Evolutionary conservation across 2,329 filamentous ascomycete genomes (phyloP), one percentile per base, ranked within the genome.

Genomic region (Hawksworthiomyces lignivorus): DNA sequence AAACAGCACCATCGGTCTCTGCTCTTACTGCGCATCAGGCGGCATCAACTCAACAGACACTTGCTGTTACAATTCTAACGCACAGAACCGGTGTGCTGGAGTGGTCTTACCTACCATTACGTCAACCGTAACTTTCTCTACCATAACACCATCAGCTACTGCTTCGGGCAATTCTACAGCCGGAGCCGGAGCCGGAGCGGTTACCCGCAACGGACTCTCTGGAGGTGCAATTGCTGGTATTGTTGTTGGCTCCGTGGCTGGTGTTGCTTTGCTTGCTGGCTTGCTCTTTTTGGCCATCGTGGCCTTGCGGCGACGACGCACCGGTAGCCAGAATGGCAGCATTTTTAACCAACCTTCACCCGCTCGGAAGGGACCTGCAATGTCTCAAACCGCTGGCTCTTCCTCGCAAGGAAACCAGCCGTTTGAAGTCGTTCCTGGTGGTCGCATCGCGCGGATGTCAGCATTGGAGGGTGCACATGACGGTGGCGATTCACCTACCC

Each of bases 381-480:
- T 68, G 51, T 50, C 62, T 7, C 69, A 71, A 48, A 52, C 54
- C 26, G 27, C 32, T 2, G 31, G 21, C 4, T 33, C 37, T 9
- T 45, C 46, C 1, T 45, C 45, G 1, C 43, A 45, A 5, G 41
- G 37, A 17, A 35, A 30, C 28, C 43, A 43, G 22, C 45, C 41
- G 1, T 84, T 86, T 50, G 83, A 87, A 52, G 75, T 88, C 14
- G 72, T 94, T 10, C 86, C 88, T 6, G 89, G 88, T 32, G 88
- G 87, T 22, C 82, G 92, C 48, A 92, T 98, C 45, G 87, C 92
- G 29, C 82, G 92, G 43, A 97, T 98, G 92, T 89, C 90, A 29
- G 92, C 92, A 26, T 64, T 98, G 39, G 90, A 96, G 63, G 82
- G 80, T 5, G 77, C 82, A 3, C 30, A 36, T 14, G 45, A 41